Conservation (phyloP, 225 moss, liverwort and hornwort species). For the Marchantia polymorpha region DNA sequence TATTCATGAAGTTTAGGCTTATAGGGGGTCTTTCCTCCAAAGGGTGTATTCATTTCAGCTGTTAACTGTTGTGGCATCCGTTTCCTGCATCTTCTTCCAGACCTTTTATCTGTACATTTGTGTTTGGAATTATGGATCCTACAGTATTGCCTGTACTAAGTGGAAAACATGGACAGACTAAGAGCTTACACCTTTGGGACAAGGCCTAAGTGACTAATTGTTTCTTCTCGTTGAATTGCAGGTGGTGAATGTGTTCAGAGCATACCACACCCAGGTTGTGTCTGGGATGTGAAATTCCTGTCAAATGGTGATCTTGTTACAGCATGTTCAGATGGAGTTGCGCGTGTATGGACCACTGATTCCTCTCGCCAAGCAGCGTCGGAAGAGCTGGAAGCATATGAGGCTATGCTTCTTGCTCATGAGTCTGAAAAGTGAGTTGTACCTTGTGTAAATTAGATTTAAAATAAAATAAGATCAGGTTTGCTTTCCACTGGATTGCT, state of each 20-base stretch:
- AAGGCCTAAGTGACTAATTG: neutral
- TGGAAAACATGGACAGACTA: neutral
- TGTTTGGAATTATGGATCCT: neutral
- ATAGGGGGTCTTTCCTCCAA: neutral
- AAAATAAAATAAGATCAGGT: neutral
- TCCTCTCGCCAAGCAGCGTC: conserved; percentile 54
- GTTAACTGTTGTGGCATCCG: neutral
- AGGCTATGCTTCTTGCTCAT: conserved; percentile 66
- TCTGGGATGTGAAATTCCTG: conserved; percentile 93
- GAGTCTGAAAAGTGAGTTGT: conserved; percentile 66
- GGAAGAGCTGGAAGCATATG: conserved; percentile 68
- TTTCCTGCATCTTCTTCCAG: neutral
- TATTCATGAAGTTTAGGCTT: neutral
- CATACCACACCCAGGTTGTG: conserved; percentile 97
- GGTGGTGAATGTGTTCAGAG: conserved; percentile 89
- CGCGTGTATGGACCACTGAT: conserved; percentile 89
- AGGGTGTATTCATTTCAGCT: neutral
- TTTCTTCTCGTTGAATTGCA: conserved; percentile 21
- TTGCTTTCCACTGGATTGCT: neutral
- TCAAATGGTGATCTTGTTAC: conserved; percentile 92
- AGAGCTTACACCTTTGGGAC: neutral
- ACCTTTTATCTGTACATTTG: neutral
- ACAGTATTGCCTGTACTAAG: neutral
- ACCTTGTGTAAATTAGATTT: too few relatives aligned
- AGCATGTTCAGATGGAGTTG: conserved; percentile 96